A percentile compares a stretch with the other conserved stretches of the same genome.
Conservation (phyloP, 169 alveolate genomes). For the Babesia bovis region DNA sequence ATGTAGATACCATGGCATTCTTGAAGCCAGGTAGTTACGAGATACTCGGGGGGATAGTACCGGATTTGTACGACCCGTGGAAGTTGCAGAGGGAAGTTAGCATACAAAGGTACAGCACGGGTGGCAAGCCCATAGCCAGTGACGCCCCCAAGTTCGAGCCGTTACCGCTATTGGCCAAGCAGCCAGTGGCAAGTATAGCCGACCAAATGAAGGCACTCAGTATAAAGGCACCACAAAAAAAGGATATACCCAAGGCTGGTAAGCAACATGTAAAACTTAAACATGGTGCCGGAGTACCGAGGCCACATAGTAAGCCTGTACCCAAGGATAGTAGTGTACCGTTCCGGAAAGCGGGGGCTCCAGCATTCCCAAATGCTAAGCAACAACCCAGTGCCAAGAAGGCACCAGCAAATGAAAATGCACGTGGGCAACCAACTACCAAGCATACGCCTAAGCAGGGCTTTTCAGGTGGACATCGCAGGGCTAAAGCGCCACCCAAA, state of each 20-base stretch:
- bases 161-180: neutral
- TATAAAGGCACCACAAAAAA: neutral
- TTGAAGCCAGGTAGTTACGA: constrained; percentile 12
- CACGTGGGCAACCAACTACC: too few relatives aligned
- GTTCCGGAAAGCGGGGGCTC: neutral
- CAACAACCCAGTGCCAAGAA: too few relatives aligned
- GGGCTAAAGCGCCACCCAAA: neutral
- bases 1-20: constrained; percentile 1
- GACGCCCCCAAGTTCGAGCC: constrained; percentile 38
- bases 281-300: neutral
- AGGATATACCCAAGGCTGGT: neutral
- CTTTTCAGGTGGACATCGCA: too few relatives aligned
- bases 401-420: too few relatives aligned
- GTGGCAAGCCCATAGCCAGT: neutral
- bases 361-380: too few relatives aligned
- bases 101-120: neutral
- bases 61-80: constrained; percentile 9
- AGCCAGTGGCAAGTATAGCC: neutral
- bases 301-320: neutral
- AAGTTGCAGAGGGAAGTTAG: constrained; percentile 27
- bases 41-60: constrained; percentile 13
- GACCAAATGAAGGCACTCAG: neutral
- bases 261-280: neutral
- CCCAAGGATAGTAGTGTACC: neutral
- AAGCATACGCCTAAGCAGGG: too few relatives aligned